A percentile compares a stretch with the other conserved stretches of the same genome.
phyloP scores from a whole-genome alignment of 164 flowering plant species.

The Nymphaea thermarum region DNA sequence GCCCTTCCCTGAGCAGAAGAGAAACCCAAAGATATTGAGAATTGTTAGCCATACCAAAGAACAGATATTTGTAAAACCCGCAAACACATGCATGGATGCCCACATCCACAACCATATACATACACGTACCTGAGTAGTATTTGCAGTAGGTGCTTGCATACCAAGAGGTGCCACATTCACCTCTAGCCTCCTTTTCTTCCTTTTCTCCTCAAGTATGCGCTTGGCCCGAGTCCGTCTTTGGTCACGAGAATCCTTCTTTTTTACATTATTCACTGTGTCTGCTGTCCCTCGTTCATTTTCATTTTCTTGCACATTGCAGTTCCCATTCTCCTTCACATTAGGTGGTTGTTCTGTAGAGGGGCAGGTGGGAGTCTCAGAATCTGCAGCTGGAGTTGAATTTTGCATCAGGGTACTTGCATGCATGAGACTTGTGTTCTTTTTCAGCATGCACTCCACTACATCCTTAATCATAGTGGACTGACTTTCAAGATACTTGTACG shows the following conservation, averaged over 20 bases:
- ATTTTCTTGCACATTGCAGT: background rate
- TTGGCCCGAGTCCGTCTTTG: background rate
- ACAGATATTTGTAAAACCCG: background rate
- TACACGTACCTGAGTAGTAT: background rate
- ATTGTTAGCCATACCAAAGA: too few relatives aligned
- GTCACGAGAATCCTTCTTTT: background rate
- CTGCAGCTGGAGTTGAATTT: background rate
- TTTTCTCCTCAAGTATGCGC: background rate
- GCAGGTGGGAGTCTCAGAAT: background rate
- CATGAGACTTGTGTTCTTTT: background rate
- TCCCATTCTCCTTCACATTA: background rate
- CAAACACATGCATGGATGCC: background rate
- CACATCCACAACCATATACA: background rate
- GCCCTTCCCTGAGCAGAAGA: background rate
- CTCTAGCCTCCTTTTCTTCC: background rate
- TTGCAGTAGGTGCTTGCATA: background rate
- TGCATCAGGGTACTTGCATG: background rate
- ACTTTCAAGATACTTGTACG: background rate
- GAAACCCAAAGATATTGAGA: background rate
- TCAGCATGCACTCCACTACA: background rate
- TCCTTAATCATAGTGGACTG: background rate
- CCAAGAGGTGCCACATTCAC: background rate
- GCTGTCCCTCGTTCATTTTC: background rate
- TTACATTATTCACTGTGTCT: background rate
- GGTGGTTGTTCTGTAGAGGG: background rate